These are phyloP conservation scores for Tylopilus rubrobrunneus DNA, from an alignment of 768 basidiomycete genomes.

Conservation along the genomic window DNA sequence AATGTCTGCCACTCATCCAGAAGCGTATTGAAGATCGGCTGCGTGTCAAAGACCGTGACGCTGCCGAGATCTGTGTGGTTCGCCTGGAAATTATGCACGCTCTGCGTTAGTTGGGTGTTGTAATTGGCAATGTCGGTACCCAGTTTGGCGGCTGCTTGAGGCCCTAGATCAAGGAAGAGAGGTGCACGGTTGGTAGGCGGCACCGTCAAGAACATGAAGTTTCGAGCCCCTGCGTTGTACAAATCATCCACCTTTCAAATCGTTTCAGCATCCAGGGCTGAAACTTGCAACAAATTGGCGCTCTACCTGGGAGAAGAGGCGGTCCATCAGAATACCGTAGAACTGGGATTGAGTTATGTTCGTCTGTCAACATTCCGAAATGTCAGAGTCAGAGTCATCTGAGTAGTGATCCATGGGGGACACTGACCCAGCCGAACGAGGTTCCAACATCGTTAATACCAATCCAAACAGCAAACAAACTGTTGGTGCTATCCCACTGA, in stretches of 20 bases:
- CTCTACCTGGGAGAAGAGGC: slow-evolving; percentile 28
- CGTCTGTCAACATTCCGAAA: slow-evolving; percentile 9
- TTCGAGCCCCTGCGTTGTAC: slow-evolving; percentile 46
- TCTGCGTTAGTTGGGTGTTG: slow-evolving; percentile 43
- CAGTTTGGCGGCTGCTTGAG: slow-evolving; percentile 25
- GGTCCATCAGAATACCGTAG: slow-evolving; percentile 15
- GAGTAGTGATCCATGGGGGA: no score
- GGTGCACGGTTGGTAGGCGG: slow-evolving; percentile 58
- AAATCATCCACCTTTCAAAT: slow-evolving; percentile 16
- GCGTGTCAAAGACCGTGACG: slow-evolving; percentile 51
- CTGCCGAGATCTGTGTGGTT: slow-evolving; percentile 42
- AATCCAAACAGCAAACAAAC: slow-evolving; percentile 13
- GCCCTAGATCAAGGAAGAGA: slow-evolving; percentile 43
- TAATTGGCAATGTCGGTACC: slow-evolving; percentile 41
- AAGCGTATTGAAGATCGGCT: slow-evolving; percentile 54
- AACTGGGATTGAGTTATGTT: slow-evolving; percentile 23
- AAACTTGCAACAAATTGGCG: background rate
- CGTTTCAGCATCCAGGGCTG: background rate
- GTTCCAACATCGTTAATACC: slow-evolving; percentile 61
- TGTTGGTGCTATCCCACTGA: no score
- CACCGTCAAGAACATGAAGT: slow-evolving; percentile 61
- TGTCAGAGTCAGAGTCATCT: background rate
- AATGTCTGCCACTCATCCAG: slow-evolving; percentile 44
- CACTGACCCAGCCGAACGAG: slow-evolving; percentile 15
- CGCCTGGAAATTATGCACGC: slow-evolving; percentile 37